These are phyloP conservation scores for Chaetomiaceae sp. DNA, from an alignment of 2,329 filamentous ascomycete genomes.

Conservation along the genomic window DNA sequence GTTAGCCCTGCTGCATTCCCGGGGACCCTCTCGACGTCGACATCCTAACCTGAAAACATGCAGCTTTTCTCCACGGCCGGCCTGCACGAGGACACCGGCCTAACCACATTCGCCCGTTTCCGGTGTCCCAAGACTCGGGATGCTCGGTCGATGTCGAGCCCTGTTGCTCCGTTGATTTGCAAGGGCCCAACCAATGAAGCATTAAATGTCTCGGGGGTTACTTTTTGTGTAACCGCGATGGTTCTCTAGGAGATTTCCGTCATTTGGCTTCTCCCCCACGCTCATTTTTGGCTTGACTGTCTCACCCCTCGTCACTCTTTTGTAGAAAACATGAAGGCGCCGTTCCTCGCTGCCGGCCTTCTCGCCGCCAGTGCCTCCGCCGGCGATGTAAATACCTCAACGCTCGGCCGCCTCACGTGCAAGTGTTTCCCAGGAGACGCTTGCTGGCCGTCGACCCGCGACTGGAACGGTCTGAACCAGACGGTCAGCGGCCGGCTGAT, in stretches of 20 bases:
- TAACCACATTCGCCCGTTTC: not conserved
- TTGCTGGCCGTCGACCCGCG: slow-evolving; percentile 43
- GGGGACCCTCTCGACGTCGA: not conserved
- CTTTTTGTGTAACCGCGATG: not conserved
- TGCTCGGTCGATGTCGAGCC: no score
- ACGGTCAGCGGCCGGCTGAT: slow-evolving; percentile 47
- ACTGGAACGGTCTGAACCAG: slow-evolving; percentile 45
- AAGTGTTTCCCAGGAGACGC: slow-evolving; percentile 45
- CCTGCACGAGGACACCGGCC: not conserved
- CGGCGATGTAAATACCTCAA: not conserved
- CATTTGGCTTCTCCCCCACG: not conserved
- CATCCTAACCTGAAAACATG: no score
- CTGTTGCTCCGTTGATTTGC: not conserved
- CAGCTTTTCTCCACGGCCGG: no score
- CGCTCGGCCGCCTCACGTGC: slow-evolving; percentile 28
- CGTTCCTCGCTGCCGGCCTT: slow-evolving; percentile 18
- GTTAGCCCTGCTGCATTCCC: no score
- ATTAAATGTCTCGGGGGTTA: not conserved
- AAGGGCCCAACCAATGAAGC: not conserved
- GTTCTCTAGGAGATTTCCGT: slow-evolving; percentile 2
- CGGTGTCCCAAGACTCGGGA: not conserved
- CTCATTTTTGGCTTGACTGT: slow-evolving; percentile 4
- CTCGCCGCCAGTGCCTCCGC: slow-evolving; percentile 15
- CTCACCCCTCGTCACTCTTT: slow-evolving; percentile 8
- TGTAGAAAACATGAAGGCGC: slow-evolving; percentile 19